Conservation (phyloP, 768 basidiomycete species). For the Naganishia antarctica region DNA sequence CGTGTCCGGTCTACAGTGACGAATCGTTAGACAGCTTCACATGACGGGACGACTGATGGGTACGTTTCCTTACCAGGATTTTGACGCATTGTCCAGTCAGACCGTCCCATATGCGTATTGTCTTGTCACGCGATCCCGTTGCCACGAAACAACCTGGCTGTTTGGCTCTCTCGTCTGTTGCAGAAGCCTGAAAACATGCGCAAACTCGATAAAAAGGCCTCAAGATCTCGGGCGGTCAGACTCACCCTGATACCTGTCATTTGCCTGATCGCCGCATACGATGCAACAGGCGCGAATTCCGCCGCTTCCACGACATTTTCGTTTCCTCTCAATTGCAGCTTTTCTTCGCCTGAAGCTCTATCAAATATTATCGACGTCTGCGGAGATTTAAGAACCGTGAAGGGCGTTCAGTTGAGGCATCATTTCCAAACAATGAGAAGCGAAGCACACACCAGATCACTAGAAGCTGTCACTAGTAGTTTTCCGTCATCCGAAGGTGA, state of each 20-base stretch:
- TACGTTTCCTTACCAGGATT: constrained; percentile 65
- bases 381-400: constrained; percentile 8
- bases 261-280: constrained; percentile 71
- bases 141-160: constrained; percentile 59
- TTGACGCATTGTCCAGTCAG: constrained; percentile 69
- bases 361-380: constrained; percentile 78
- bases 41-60: no score
- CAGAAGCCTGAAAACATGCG: constrained; percentile 51
- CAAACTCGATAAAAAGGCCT: no score
- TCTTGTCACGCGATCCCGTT: constrained; percentile 85
- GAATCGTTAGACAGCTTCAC: background rate
- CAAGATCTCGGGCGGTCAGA: background rate
- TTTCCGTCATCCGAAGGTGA: constrained; percentile 61
- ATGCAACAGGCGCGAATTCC: constrained; percentile 70
- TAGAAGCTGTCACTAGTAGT: constrained; percentile 72
- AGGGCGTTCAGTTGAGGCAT: background rate
- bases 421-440: constrained; percentile 6
- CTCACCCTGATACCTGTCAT: constrained; percentile 65
- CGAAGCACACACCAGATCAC: constrained; percentile 66
- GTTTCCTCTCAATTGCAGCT: constrained; percentile 78
- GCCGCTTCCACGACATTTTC: constrained; percentile 80
- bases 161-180: constrained; percentile 53
- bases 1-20: constrained; percentile 52
- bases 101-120: constrained; percentile 85
- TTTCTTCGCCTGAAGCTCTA: constrained; percentile 65